Evolutionary conservation across 192 early-diverging fungal species (phyloP).

Genomic region (Rhizoclosmatium globosum): DNA sequence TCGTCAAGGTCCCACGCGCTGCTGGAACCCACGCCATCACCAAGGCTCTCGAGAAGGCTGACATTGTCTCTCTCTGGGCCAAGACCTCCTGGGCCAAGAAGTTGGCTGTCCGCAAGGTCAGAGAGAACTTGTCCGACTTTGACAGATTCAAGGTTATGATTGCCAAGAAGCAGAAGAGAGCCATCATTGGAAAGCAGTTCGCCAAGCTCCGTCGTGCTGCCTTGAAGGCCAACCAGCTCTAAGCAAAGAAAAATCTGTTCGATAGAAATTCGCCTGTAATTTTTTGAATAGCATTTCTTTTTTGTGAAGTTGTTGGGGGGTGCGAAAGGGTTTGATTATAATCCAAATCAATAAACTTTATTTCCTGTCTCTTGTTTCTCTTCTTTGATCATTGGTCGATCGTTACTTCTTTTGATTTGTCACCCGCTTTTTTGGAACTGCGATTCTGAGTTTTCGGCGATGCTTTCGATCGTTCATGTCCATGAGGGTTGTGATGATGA

Average conservation of each 20-base stretch:
- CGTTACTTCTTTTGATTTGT: not conserved
- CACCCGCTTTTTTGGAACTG: not conserved
- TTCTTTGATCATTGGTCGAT: not conserved
- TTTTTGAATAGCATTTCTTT: too few relatives aligned
- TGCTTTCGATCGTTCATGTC: too few relatives aligned
- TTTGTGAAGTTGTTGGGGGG: too few relatives aligned
- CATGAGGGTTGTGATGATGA: not conserved
- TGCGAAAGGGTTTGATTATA: too few relatives aligned
- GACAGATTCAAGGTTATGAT: constrained; percentile 98
- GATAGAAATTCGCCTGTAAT: not conserved
- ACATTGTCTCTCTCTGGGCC: constrained; percentile 80
- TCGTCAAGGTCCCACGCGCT: constrained; percentile 86
- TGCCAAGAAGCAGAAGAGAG: constrained; percentile 88
- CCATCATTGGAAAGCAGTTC: constrained; percentile 54
- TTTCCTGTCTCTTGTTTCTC: too few relatives aligned
- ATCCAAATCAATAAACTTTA: too few relatives aligned
- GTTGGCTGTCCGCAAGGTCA: constrained; percentile 81
- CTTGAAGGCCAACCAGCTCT: constrained; percentile 24
- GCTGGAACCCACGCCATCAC: constrained; percentile 78
- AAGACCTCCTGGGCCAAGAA: constrained; percentile 97
- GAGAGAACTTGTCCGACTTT: constrained; percentile 88
- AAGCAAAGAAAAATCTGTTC: constrained; percentile 6
- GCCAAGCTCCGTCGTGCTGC: constrained; percentile 51
- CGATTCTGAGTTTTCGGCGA: too few relatives aligned
- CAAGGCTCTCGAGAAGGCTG: constrained; percentile 85